Base-by-base conservation (phyloP, 2,329 filamentous ascomycete genomes). In the Thermothelomyces thermophilus region DNA sequence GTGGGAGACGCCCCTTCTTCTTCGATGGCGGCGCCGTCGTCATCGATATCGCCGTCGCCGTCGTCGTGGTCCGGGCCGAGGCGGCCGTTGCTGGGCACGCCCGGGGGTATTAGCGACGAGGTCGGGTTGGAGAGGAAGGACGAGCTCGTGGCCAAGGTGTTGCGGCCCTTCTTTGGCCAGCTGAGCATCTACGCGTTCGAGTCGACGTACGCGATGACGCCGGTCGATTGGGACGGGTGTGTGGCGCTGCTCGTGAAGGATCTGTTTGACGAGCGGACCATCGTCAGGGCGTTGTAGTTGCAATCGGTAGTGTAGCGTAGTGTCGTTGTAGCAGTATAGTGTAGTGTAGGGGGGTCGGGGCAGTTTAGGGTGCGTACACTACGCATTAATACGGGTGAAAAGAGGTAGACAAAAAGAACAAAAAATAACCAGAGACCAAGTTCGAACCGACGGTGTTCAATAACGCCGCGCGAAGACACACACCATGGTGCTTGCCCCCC, bases 161-260 rank as follows among this genome's bases (percentile, higher is more conserved):
- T 97, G 55, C 76, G 87, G 58, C 91, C 91, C 0, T 97, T 96
- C 69, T 89, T 97, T 63, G 86, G 85, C 13, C 87, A 94, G 64
- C 70, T 98, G 56, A 96, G 90, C 64, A 96, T 98, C 62, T 87
- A 84, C 65, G 85, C 87, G 0, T 98, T 96, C 68, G 93, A 98
- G 71, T 86, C 84, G 54, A 91, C 86, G 48, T 98, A 98, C 66
- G 82, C 85, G 14, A 90, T 96, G 82, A 83, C 82, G 31, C 67
- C 67, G 36, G 69, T 86, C 22, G 88, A 94, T 65, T 64, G 75
- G 59, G 77, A 82, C 45, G 73, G 73, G 9, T 90, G 87, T 61
- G 72, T 77, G 46, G 71, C 76, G 56, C 76, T 76, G 41, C 62
- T 94, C 53, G 64, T 94, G 63, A 79, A 70, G 62, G 88, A 94